Conservation (phyloP, 1,139 yeast genomes). For the Debaryomyces subglobosus region DNA sequence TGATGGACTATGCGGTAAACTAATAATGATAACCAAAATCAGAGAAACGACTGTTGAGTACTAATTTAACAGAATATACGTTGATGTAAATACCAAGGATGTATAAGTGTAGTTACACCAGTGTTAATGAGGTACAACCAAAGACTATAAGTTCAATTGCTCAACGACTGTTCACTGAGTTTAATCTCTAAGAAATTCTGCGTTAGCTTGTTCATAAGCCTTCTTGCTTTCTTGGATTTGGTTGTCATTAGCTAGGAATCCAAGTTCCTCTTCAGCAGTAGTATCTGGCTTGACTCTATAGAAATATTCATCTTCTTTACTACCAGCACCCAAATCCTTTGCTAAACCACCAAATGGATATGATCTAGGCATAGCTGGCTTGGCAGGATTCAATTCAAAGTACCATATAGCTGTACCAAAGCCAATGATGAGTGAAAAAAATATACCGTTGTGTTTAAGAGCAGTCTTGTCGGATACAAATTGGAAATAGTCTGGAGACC, state of each 20-base stretch:
- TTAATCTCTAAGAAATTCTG: conserved; percentile 40
- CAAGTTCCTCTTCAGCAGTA: conserved; percentile 44
- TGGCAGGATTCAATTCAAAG: conserved; percentile 69
- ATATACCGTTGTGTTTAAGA: conserved; percentile 51
- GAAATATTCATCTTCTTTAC: conserved; percentile 48
- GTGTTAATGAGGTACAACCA: not conserved
- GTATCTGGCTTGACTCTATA: conserved; percentile 48
- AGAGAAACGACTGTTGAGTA: not conserved
- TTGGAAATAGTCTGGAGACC: conserved; percentile 84
- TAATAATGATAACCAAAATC: not conserved
- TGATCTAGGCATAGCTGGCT: conserved; percentile 76
- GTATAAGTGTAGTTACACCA: not conserved
- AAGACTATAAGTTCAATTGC: not conserved
- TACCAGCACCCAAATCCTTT: conserved; percentile 68
- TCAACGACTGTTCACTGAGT: not conserved
- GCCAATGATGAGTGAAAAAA: conserved; percentile 58
- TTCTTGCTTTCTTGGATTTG: conserved; percentile 33
- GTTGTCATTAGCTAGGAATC: conserved; percentile 38
- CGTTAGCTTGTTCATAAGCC: conserved; percentile 39
- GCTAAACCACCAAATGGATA: conserved; percentile 79
- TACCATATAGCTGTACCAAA: conserved; percentile 58
- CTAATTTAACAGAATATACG: conserved; percentile 1
- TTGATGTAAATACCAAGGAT: not conserved
- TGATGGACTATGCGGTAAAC: conserved; percentile 3
- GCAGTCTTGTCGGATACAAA: conserved; percentile 65